Percentiles rank a stretch among this genome's conserved stretches.
Evolutionary conservation across 2,329 filamentous ascomycete genomes (phyloP).

Genomic region (Pseudopithomyces maydicus): DNA sequence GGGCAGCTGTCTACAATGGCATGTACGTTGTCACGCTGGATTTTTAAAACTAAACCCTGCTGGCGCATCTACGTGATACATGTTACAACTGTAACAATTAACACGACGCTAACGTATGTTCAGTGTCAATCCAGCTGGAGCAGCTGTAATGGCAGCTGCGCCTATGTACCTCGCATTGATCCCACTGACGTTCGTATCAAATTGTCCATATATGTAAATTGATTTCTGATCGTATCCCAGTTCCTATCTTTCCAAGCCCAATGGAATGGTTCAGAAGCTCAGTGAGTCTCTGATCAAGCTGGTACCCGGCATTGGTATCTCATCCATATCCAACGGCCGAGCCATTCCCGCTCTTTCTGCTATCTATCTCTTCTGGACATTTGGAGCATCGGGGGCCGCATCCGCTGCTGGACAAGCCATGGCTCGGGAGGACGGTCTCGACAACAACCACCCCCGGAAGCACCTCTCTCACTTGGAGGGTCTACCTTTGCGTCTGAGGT

Average conservation of each 20-base stretch:
- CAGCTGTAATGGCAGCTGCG: neutral
- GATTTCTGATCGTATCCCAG: neutral
- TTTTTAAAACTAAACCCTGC: neutral
- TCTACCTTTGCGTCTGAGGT: neutral
- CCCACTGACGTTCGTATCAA: neutral
- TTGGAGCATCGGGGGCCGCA: neutral
- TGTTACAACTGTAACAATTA: too few relatives aligned
- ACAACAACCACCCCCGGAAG: neutral
- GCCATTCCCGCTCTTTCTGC: neutral
- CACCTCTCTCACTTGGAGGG: neutral
- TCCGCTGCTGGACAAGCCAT: constrained; percentile 1
- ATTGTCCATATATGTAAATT: neutral
- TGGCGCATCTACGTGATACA: neutral
- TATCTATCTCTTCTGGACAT: constrained; percentile 4
- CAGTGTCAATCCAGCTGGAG: neutral
- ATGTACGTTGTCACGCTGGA: neutral
- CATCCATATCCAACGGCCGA: neutral
- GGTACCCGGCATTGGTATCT: neutral
- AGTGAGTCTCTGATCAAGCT: neutral
- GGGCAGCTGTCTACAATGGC: neutral
- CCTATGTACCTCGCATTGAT: neutral
- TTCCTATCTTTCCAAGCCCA: neutral
- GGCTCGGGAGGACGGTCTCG: neutral
- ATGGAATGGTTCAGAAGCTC: neutral
- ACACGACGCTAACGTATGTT: neutral